A percentile compares a stretch with the other conserved stretches of the same genome.
Evolutionary conservation across 306 rosid species (phyloP).

Genomic region (Canavalia gladiata): DNA sequence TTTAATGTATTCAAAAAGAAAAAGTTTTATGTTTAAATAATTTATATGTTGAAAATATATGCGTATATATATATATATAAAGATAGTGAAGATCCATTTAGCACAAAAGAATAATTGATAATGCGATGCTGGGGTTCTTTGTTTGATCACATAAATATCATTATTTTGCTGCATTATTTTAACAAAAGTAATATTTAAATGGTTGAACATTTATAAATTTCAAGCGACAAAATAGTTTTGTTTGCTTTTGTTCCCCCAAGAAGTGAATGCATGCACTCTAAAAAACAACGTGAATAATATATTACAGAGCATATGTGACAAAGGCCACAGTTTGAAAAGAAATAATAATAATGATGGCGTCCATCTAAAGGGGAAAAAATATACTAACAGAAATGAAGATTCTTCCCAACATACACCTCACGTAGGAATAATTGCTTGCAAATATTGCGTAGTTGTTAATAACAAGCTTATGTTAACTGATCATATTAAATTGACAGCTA

Average conservation of each 20-base stretch:
- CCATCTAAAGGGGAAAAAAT: not conserved
- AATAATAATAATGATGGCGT: not conserved
- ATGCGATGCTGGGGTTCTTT: not conserved
- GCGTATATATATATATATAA: not conserved
- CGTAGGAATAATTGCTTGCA: not conserved
- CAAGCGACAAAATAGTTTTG: conserved; percentile 32
- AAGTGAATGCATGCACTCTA: conserved; percentile 45
- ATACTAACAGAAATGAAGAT: not conserved
- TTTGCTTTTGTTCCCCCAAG: conserved; percentile 35
- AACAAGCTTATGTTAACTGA: not conserved
- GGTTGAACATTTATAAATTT: conserved; percentile 5
- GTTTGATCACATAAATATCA: conserved; percentile 14
- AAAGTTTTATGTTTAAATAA: not conserved
- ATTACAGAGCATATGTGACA: not conserved
- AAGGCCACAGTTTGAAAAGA: not conserved
- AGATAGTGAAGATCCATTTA: not conserved
- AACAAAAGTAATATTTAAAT: conserved; percentile 8
- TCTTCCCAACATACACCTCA: not conserved
- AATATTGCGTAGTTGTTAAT: not conserved
- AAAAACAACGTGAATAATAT: not conserved
- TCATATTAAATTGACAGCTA: not conserved
- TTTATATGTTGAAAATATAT: not conserved
- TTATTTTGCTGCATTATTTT: conserved; percentile 8
- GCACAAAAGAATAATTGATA: not conserved
- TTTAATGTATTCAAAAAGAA: not conserved